Base-by-base conservation (phyloP, 1,284 basidiomycete species). In the Sanguinoderma infundibulare region DNA sequence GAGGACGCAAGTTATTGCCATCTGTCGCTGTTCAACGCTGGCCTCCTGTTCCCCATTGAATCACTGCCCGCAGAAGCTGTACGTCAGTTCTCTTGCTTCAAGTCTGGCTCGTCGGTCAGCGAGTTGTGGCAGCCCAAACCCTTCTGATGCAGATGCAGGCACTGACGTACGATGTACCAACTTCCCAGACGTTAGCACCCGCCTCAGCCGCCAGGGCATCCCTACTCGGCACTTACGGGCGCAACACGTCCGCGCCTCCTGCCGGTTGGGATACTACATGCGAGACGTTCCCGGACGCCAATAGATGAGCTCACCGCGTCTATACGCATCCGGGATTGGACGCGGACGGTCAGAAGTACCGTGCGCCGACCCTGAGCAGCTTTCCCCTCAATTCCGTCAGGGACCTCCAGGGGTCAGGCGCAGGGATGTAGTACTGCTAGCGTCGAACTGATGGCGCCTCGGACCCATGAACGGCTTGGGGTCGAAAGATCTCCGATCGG, bases 71-170 rank as follows among this genome's bases (percentile, higher is more conserved):
- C n/a, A 4, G 28, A 8, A 34, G 9, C 22, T 34, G 30, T 50
- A 22, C 9, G 5, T 4, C 17, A 10, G 17, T 9, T 8, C 46
- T 30, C 14, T n/a, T 49, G 20, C 42, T 44, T 20, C 30, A 35
- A n/a, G 32, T 1, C 20, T n/a, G n/a, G 22, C 10, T 8, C 49
- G 14, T 50, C 20, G 30, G 49, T 20, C 49, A n/a, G 46, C 28
- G 17, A 32, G 28, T 46, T 26, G 28, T 38, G 51, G 53, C 63
- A 62, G 62, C 57, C 34, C 59, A 49, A 61, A 55, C 44, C 57
- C 59, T 35, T 60, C 59, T 58, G 57, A 60, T 63, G 58, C 55
- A 57, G 57, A 60, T 63, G 58, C 55, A 57, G 50, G 63, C 53
- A 59, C 62, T 40, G 62, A 40, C 50, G 20, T 38, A 14, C 53